Evolutionary conservation across 176 grass and related monocot species (phyloP).

Genomic region (Rhipidocladum racemiflorum): DNA sequence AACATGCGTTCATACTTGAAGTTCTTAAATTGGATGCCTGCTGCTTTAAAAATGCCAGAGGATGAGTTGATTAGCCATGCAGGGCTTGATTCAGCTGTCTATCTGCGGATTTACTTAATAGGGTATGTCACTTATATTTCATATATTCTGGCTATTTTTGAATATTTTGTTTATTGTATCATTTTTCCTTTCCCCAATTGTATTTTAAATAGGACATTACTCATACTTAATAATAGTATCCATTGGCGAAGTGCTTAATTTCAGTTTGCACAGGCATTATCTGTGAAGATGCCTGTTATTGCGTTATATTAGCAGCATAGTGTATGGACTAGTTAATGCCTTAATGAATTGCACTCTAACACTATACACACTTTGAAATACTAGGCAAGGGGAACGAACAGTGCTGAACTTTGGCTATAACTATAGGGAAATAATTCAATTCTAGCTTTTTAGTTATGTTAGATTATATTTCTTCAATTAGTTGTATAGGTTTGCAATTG

Average conservation of each 20-base stretch:
- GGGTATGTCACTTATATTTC: conserved; percentile 54
- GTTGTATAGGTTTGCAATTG: neutral
- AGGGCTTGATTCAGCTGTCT: conserved; percentile 94
- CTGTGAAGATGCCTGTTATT: neutral
- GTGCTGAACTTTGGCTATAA: neutral
- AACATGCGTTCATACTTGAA: conserved; percentile 82
- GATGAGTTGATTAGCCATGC: conserved; percentile 93
- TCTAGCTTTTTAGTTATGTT: neutral
- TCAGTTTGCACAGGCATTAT: neutral
- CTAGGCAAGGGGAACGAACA: conserved; percentile 5
- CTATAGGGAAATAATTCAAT: neutral
- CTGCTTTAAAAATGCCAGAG: conserved; percentile 96
- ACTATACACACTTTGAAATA: neutral
- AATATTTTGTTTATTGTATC: conserved; percentile 19
- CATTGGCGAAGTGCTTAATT: neutral
- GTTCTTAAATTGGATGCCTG: conserved; percentile 92
- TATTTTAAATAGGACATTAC: neutral
- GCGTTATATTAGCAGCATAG: neutral
- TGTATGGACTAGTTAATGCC: neutral
- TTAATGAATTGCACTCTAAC: neutral
- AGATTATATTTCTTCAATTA: neutral
- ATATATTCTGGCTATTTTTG: neutral
- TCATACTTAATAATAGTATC: neutral
- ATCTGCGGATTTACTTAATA: conserved; percentile 89
- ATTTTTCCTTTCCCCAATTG: conserved; percentile 11